Conservation (phyloP, 768 basidiomycete genomes). For the Leccinum ochraceum region DNA sequence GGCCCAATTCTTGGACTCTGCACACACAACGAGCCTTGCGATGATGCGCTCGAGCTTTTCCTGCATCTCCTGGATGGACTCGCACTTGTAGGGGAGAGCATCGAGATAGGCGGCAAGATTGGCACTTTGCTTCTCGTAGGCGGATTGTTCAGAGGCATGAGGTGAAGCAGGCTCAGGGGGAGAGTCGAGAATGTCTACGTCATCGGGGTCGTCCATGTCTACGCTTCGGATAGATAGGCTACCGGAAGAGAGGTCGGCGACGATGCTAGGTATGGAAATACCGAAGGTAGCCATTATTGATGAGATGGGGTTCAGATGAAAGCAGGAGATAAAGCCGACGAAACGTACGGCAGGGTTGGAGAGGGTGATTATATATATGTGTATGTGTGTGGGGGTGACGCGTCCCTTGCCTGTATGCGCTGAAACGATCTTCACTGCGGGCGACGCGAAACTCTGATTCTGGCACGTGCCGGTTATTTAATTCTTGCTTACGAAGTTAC, state of each 20-base stretch:
- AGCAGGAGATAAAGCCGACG: conserved; percentile 17
- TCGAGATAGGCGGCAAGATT: conserved; percentile 66
- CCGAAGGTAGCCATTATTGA: conserved; percentile 23
- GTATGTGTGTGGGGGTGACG: conserved; percentile 27
- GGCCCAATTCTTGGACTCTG: conserved; percentile 75
- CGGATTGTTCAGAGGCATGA: conserved; percentile 33
- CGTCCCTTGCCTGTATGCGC: conserved; percentile 24
- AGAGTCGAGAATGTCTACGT: conserved; percentile 45
- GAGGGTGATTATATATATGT: conserved; percentile 15
- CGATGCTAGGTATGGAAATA: conserved; percentile 21
- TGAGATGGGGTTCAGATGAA: conserved; percentile 21
- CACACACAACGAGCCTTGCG: conserved; percentile 65
- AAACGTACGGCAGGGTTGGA: conserved; percentile 26
- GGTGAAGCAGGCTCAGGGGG: conserved; percentile 35
- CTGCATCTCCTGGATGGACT: conserved; percentile 72
- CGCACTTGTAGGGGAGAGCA: conserved; percentile 72
- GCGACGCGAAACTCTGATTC: not conserved
- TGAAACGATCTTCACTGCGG: not conserved
- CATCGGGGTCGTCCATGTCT: conserved; percentile 59
- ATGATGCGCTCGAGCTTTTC: conserved; percentile 67
- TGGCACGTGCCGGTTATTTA: conserved; percentile 16
- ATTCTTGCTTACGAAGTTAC: no score
- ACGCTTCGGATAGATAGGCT: conserved; percentile 24
- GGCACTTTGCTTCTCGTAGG: conserved; percentile 57
- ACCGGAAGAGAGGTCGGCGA: conserved; percentile 28